These are phyloP conservation scores for Triticum urartu DNA, from an alignment of 176 grass and related monocot species.

Conservation along the genomic window DNA sequence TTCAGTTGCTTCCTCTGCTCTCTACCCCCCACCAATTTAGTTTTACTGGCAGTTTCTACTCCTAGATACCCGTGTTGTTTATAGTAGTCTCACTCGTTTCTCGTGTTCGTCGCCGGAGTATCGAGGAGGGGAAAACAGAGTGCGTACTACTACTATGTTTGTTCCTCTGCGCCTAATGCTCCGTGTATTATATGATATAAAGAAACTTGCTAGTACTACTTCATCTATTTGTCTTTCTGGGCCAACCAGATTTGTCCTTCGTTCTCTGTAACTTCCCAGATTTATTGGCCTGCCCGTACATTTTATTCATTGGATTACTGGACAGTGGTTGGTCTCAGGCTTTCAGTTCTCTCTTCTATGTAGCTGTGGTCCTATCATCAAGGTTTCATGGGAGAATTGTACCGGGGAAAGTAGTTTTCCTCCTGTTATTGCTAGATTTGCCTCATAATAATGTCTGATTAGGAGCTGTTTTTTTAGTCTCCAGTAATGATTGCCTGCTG, in stretches of 20 bases:
- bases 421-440: neutral
- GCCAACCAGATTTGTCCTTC: neutral
- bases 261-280: neutral
- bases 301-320: neutral
- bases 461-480: neutral
- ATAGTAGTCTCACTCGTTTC: neutral
- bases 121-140: neutral
- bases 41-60: neutral
- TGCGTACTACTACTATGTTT: neutral
- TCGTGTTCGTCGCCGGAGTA: neutral
- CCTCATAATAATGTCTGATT: neutral
- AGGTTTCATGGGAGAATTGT: neutral
- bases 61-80: neutral
- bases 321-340: neutral
- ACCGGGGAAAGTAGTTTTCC: neutral
- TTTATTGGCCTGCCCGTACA: neutral
- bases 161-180: neutral
- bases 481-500: neutral
- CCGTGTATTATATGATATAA: neutral
- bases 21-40: neutral
- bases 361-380: neutral
- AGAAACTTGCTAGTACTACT: neutral
- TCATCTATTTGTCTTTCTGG: neutral
- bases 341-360: neutral
- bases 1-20: neutral